Evolutionary conservation across 495 filamentous ascomycete genomes (phyloP).

Genomic region (Aspergillus mulundensis): DNA sequence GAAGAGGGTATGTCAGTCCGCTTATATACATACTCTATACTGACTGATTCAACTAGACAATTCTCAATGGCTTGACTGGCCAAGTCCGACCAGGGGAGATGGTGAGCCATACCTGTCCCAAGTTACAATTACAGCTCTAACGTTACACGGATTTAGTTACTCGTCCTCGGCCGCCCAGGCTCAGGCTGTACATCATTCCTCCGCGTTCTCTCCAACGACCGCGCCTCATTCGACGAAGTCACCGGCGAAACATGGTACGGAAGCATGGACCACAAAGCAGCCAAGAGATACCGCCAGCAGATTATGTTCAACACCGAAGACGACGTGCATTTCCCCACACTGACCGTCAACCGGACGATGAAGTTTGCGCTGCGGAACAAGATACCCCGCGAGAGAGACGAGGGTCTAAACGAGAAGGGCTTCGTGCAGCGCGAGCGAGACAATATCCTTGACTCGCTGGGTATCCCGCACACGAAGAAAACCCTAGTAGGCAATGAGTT

Average conservation of each 20-base stretch:
- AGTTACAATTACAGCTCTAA: too few relatives aligned
- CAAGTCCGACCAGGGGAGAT: constrained; percentile 40
- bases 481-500: constrained; percentile 81
- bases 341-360: constrained; percentile 77
- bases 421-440: constrained; percentile 66
- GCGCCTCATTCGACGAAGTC: constrained; percentile 34
- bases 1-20: constrained; percentile 25
- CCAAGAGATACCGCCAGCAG: constrained; percentile 33
- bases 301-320: constrained; percentile 49
- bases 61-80: constrained; percentile 34
- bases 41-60: constrained; percentile 20
- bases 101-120: constrained; percentile 19
- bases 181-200: constrained; percentile 43
- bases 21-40: not conserved
- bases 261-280: constrained; percentile 33
- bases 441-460: constrained; percentile 71
- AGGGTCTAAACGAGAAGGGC: constrained; percentile 42
- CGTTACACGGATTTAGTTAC: constrained; percentile 19
- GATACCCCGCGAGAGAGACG: constrained; percentile 58
- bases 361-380: constrained; percentile 73
- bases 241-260: constrained; percentile 30
- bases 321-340: constrained; percentile 75
- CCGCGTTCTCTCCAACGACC: constrained; percentile 35
- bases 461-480: constrained; percentile 72
- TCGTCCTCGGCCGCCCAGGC: constrained; percentile 43